Conservation (phyloP, 2,329 filamentous ascomycete species). For the Aureobasidium pullulans region DNA sequence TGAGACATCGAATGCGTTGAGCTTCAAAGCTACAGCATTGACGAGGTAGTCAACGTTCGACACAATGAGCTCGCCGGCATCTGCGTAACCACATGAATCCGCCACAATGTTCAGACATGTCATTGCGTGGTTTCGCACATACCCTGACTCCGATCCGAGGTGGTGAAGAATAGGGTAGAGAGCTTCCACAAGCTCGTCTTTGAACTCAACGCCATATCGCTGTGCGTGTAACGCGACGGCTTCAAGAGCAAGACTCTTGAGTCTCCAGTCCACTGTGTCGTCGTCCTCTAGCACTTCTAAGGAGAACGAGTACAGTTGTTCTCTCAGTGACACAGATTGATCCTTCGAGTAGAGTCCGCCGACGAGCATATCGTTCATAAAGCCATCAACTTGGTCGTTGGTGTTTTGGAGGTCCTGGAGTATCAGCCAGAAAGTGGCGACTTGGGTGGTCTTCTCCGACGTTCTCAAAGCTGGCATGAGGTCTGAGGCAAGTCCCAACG, state of each 20-base stretch:
- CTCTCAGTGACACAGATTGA: slow-evolving; percentile 27
- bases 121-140: slow-evolving; percentile 73
- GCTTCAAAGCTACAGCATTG: slow-evolving; percentile 78
- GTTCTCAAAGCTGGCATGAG: slow-evolving; percentile 59
- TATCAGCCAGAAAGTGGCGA: slow-evolving; percentile 74
- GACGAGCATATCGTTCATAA: slow-evolving; percentile 62
- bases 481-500: slow-evolving; percentile 40
- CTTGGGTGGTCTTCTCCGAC: slow-evolving; percentile 49
- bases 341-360: slow-evolving; percentile 18
- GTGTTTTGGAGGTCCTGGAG: slow-evolving; percentile 61
- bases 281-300: slow-evolving; percentile 50
- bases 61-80: slow-evolving; percentile 71
- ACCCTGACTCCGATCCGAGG: slow-evolving; percentile 61
- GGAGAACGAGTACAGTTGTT: slow-evolving; percentile 65
- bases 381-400: slow-evolving; percentile 43
- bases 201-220: slow-evolving; percentile 60
- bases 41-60: slow-evolving; percentile 95
- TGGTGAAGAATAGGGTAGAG: slow-evolving; percentile 89
- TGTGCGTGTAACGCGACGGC: slow-evolving; percentile 68
- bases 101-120: slow-evolving; percentile 76
- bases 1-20: slow-evolving; percentile 88
- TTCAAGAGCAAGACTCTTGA: slow-evolving; percentile 75
- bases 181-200: slow-evolving; percentile 79
- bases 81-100: slow-evolving; percentile 62
- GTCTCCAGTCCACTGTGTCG: slow-evolving; percentile 55